Conservation (phyloP, 805 yeast genomes). For the Wickerhamomyces rabaulensis region DNA sequence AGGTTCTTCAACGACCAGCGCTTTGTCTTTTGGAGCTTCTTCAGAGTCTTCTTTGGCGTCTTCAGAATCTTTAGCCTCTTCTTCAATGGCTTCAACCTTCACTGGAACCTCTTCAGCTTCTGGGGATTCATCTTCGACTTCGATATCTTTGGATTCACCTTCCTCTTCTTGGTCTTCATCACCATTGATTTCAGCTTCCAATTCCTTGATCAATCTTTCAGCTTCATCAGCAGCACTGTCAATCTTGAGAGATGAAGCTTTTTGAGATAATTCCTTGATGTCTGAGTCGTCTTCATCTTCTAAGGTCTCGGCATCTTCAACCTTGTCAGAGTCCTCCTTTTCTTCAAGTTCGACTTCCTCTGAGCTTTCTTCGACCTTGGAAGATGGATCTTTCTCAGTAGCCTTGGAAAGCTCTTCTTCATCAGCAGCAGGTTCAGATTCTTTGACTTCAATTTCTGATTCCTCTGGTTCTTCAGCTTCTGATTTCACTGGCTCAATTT, state of each 20-base stretch:
- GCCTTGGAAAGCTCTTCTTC: too few species aligned
- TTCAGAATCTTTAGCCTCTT: background rate
- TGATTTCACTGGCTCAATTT: background rate
- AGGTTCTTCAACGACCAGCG: background rate
- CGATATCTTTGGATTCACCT: background rate
- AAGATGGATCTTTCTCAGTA: too few species aligned
- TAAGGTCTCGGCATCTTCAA: background rate
- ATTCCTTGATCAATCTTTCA: constrained; percentile 17
- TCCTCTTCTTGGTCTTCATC: background rate
- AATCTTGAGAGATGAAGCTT: background rate
- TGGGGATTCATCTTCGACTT: constrained; percentile 2
- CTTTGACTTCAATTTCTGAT: background rate
- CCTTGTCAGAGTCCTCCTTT: background rate
- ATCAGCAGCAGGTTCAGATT: background rate
- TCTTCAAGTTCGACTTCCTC: background rate
- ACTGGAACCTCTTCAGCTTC: constrained; percentile 2
- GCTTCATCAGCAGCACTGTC: constrained; percentile 17
- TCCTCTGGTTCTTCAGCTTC: background rate
- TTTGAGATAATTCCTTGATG: background rate
- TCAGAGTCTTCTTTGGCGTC: background rate
- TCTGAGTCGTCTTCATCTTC: background rate
- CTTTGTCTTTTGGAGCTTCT: background rate
- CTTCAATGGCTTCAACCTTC: background rate
- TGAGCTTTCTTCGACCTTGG: background rate
- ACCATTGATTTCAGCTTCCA: constrained; percentile 14